Evolutionary conservation across 2,329 filamentous ascomycete species (phyloP).

Genomic region (Colletotrichum siamense): DNA sequence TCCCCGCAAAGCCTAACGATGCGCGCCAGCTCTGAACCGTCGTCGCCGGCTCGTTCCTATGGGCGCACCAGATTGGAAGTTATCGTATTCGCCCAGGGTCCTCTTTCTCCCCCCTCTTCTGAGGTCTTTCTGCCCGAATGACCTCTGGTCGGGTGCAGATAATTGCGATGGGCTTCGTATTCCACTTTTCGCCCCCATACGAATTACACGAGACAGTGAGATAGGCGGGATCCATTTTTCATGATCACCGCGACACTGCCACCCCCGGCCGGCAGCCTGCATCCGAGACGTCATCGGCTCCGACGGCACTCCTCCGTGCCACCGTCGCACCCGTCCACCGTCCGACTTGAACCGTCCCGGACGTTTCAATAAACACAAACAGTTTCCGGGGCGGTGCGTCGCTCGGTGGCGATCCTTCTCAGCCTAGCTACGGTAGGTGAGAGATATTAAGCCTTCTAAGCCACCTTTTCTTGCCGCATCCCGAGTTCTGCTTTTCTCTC

Average conservation of each 20-base stretch:
- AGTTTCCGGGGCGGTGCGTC: neutral
- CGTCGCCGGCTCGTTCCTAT: neutral
- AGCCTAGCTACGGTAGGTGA: neutral
- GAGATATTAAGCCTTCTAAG: neutral
- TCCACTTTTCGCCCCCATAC: conserved; percentile 1
- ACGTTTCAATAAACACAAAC: neutral
- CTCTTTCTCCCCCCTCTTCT: neutral
- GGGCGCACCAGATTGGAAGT: neutral
- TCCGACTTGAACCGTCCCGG: neutral
- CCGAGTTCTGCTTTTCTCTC: neutral
- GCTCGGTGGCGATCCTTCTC: neutral
- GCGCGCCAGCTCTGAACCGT: neutral
- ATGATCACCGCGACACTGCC: neutral
- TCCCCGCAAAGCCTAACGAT: neutral
- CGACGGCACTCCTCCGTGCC: neutral
- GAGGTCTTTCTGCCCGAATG: neutral
- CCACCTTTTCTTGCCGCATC: neutral
- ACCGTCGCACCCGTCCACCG: neutral
- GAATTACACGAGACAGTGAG: neutral
- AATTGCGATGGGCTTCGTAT: conserved; percentile 2
- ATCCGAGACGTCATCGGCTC: conserved; percentile 3
- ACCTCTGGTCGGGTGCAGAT: neutral
- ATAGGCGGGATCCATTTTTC: neutral
- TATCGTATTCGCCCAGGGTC: neutral
- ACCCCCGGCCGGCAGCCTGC: neutral